Percentiles rank a stretch among this genome's conserved stretches.
These are phyloP conservation scores for Phytophthora litchii DNA, from an alignment of 352 stramenopile genomes.

Conservation along the genomic window DNA sequence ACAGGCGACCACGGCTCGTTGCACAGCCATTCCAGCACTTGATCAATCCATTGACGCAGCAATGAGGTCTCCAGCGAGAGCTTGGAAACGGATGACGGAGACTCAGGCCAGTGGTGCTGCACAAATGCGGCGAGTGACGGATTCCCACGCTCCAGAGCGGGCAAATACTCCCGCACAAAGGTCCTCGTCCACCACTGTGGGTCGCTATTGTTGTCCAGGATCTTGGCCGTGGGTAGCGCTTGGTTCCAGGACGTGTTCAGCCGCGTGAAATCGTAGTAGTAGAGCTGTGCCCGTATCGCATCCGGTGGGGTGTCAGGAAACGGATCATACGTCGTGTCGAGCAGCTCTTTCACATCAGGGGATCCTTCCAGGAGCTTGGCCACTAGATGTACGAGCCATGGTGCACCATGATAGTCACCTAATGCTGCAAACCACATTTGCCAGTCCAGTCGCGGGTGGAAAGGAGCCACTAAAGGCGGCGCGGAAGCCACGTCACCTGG, in stretches of 20 bases:
- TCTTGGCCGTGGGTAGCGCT: constrained; percentile 32
- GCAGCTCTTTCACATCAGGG: constrained; percentile 59
- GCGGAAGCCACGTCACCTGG: constrained; percentile 54
- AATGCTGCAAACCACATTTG: constrained; percentile 94
- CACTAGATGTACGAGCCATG: constrained; percentile 89
- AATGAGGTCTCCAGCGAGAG: not conserved
- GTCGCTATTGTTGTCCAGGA: constrained; percentile 34
- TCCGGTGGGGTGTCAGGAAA: constrained; percentile 50
- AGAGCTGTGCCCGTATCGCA: constrained; percentile 66
- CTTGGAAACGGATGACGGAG: not conserved
- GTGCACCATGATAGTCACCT: constrained; percentile 73
- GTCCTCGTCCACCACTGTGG: constrained; percentile 55
- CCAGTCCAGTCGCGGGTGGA: constrained; percentile 89
- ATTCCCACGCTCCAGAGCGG: constrained; percentile 48
- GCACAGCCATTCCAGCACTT: constrained; percentile 19
- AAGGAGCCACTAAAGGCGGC: constrained; percentile 46
- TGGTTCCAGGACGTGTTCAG: constrained; percentile 66
- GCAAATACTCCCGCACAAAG: constrained; percentile 47
- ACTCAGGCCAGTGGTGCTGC: constrained; percentile 37
- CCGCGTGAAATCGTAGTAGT: constrained; percentile 90
- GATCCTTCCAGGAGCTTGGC: constrained; percentile 81
- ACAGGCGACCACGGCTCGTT: constrained; percentile 23
- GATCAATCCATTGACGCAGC: constrained; percentile 7
- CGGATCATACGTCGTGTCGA: constrained; percentile 64
- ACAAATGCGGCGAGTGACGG: constrained; percentile 52